A percentile compares a stretch with the other conserved stretches of the same genome.
Conservation (phyloP, 352 stramenopile genomes). For the Phytopythium oedochilum region DNA sequence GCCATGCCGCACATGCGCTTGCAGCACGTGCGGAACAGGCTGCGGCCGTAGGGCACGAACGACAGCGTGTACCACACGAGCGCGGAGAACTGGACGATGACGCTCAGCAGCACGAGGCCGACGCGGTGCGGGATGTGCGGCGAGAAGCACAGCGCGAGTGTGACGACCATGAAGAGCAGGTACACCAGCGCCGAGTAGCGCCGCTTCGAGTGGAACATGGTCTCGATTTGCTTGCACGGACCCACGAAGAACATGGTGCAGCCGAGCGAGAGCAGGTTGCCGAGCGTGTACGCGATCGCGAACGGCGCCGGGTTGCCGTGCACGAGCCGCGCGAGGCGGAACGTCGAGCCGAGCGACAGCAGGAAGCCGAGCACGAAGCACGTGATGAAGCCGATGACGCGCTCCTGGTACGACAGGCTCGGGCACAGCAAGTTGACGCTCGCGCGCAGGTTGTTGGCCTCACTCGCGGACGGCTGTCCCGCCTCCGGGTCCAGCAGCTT, state of each 20-base stretch:
- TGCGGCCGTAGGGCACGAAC: conserved; percentile 86
- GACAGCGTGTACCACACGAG: conserved; percentile 86
- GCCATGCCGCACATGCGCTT: conserved; percentile 47
- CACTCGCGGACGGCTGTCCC: conserved; percentile 23
- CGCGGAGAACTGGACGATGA: conserved; percentile 73
- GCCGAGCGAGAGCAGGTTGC: conserved; percentile 77
- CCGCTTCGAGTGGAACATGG: conserved; percentile 81
- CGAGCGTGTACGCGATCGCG: conserved; percentile 81
- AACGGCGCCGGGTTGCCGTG: conserved; percentile 79
- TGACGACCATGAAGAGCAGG: conserved; percentile 75
- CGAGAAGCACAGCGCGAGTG: conserved; percentile 71
- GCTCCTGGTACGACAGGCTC: conserved; percentile 82
- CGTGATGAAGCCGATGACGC: conserved; percentile 71
- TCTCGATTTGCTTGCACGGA: conserved; percentile 73
- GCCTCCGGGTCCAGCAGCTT: conserved; percentile 75
- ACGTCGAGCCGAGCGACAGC: conserved; percentile 78
- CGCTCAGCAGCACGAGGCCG: conserved; percentile 63
- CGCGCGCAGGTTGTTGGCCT: conserved; percentile 18
- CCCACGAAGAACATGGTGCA: conserved; percentile 86
- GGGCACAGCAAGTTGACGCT: conserved; percentile 44
- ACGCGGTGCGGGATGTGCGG: conserved; percentile 62
- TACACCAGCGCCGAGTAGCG: conserved; percentile 65
- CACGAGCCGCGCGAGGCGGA: conserved; percentile 70
- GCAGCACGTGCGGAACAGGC: conserved; percentile 58
- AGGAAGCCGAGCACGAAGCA: conserved; percentile 82